Conservation (phyloP, 2,329 filamentous ascomycete genomes). For the Domatiomyces globalis region DNA sequence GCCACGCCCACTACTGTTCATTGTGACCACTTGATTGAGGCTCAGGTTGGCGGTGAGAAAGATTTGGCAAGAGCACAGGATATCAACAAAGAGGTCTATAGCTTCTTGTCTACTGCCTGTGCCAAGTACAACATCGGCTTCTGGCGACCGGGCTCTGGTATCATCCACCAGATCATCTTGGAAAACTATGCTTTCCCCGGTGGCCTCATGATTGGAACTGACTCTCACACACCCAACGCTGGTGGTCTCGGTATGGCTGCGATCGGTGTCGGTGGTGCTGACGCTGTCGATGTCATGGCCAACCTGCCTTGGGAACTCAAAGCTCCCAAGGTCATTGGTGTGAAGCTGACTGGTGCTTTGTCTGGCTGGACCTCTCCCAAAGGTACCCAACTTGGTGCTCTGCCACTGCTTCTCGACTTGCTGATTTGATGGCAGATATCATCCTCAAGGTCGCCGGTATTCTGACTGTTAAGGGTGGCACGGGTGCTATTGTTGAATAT, state of each 20-base stretch:
- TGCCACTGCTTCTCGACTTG: neutral
- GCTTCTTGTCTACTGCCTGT: conserved; percentile 85
- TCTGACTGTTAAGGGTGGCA: conserved; percentile 94
- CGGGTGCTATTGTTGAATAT: conserved; percentile 50
- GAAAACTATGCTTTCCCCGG: conserved; percentile 99
- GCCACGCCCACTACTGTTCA: conserved; percentile 92
- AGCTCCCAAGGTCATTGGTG: conserved; percentile 92
- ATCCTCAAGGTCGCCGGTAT: conserved; percentile 96
- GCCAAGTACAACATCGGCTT: conserved; percentile 99
- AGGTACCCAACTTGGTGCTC: conserved; percentile 38
- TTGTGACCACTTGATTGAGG: conserved; percentile 99
- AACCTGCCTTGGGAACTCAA: conserved; percentile 96
- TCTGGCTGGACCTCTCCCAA: conserved; percentile 89
- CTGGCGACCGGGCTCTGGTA: conserved; percentile 97
- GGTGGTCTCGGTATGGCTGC: conserved; percentile 77
- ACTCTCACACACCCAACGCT: conserved; percentile 94
- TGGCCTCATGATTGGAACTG: conserved; percentile 92
- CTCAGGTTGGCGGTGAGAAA: conserved; percentile 81
- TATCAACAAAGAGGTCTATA: conserved; percentile 99
- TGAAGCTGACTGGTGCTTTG: conserved; percentile 80
- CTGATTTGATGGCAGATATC: conserved; percentile 47
- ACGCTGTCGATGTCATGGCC: conserved; percentile 97
- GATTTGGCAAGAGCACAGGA: conserved; percentile 80
- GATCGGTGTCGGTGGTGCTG: conserved; percentile 94
- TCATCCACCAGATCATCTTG: conserved; percentile 96